phyloP scores from a whole-genome alignment of 768 basidiomycete genomes.

The Phlebiopsis gigantea region DNA sequence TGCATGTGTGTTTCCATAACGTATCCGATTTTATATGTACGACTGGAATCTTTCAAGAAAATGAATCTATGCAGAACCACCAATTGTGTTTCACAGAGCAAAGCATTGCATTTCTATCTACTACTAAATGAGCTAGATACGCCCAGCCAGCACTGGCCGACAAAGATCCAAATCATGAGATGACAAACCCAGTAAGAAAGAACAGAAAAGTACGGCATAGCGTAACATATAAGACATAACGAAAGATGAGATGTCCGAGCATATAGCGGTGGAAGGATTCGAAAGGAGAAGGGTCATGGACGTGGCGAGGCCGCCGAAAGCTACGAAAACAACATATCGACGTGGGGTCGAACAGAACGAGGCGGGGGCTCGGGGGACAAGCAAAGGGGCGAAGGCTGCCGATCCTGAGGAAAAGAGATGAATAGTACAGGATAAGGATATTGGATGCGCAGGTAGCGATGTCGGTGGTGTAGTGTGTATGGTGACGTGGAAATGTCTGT shows the following conservation, averaged over 20 bases:
- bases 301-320: not conserved
- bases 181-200: not conserved
- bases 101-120: not conserved
- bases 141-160: not conserved
- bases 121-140: not conserved
- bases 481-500: not conserved
- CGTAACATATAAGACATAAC: not conserved
- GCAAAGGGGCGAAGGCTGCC: not conserved
- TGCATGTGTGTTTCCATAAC: too few species aligned
- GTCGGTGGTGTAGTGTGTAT: not conserved
- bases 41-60: too few species aligned
- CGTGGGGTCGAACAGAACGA: too few species aligned
- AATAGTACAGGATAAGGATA: constrained; percentile 2
- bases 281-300: not conserved
- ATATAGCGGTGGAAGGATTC: not conserved
- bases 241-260: not conserved
- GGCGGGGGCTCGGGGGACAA: not conserved
- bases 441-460: not conserved
- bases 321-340: constrained; percentile 1
- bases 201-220: not conserved
- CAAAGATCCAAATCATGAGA: constrained; percentile 3
- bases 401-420: not conserved
- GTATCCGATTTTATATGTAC: too few species aligned
- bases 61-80: too few species aligned
- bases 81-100: constrained; percentile 1